Evolutionary conservation across 164 flowering plant genomes (phyloP), one percentile per base, ranked within the genome.

Genomic region (Annona squamosa): DNA sequence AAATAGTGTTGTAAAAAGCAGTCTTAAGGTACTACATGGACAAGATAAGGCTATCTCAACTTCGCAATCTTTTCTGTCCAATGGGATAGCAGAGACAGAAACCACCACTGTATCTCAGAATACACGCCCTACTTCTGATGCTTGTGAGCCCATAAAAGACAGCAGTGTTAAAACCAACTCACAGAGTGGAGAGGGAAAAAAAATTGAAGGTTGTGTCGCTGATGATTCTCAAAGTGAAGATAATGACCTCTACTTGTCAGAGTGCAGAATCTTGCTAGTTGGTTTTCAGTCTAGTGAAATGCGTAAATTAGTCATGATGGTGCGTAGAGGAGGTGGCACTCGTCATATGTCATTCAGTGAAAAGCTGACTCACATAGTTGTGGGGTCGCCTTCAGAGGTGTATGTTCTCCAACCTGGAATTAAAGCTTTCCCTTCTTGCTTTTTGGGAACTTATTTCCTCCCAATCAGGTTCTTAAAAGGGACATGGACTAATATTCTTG

Each of bases 301-400:
- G 88, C 93, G 97, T 68, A 90, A 83, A 73, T 78, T 93, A 61
- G 90, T 93, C 66, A 83, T 73, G 72, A 82, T 90, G 85, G 87
- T 95, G 70, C 97, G 93, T 5, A 86, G 72, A 81, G 97, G 99
- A 74, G 99, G 98, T 61, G 99, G 95, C 7, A 93, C 98, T 73
- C 90, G 99, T 41, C 88, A 87, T 82, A 83, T 90, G 90, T 78
- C 81, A 17, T 81, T 82, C 72, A 86, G 76, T 74, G 92, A 93
- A 67, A 89, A 81, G 77, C 79, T 95, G 86, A 95, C 97, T 12
- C 98, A 95, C 80, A 84, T 95, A 67, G 75, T 93, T 48, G 85
- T 91, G 74, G 99, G 99, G 71, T 74, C 78, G 69, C 97, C 93
- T 47, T 85, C 97, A 57, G 99, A 93, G 76, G 75, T 57, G 99